phyloP scores from a whole-genome alignment of 2,329 filamentous ascomycete genomes.

The Colletotrichum cereale region DNA sequence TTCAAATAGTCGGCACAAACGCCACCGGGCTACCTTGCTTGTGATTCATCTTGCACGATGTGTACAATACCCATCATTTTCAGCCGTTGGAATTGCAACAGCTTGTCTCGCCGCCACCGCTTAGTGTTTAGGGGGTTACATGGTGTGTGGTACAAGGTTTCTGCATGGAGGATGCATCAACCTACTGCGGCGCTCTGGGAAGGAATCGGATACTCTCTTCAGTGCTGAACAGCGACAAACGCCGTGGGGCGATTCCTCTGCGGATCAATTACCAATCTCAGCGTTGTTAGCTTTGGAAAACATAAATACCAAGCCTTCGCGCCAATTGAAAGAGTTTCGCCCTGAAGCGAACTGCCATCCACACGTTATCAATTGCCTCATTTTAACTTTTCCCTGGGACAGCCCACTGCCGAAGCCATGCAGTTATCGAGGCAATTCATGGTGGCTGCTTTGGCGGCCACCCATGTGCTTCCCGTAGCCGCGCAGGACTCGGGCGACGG shows the following conservation, averaged over 20 bases:
- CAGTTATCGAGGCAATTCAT: background rate
- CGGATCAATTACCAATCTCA: too few species aligned
- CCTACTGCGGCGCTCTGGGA: background rate
- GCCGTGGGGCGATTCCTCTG: too few species aligned
- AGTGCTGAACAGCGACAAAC: background rate
- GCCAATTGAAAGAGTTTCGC: too few species aligned
- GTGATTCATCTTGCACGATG: background rate
- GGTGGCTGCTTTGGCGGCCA: constrained; percentile 1
- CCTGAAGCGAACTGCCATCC: background rate
- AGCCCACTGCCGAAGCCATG: background rate
- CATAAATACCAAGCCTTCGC: background rate
- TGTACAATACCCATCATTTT: background rate
- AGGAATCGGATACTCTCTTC: background rate
- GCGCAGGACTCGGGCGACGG: constrained; percentile 6
- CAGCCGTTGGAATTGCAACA: background rate
- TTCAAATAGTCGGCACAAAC: background rate
- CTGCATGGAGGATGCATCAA: background rate
- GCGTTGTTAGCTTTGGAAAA: too few species aligned
- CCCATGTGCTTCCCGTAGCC: background rate
- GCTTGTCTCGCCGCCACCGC: background rate
- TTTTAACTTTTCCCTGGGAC: too few species aligned
- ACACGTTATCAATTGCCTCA: background rate
- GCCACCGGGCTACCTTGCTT: background rate
- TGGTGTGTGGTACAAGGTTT: too few species aligned
- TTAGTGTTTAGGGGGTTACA: background rate